A percentile compares a stretch with the other conserved stretches of the same genome.
Conservation (phyloP, 805 yeast species). For the Saturnispora mendoncae region DNA sequence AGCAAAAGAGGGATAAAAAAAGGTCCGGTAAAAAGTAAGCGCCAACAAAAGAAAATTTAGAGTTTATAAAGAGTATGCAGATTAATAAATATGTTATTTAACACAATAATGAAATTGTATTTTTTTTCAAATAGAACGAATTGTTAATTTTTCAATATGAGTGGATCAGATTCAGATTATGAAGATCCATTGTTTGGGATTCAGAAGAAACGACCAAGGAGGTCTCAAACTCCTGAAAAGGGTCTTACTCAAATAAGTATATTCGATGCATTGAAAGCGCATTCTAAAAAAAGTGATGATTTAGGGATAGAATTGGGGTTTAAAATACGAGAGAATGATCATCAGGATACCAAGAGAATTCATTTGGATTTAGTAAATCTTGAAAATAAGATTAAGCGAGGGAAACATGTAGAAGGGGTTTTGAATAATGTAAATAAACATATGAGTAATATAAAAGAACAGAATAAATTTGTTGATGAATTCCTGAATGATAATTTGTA, state of each 20-base stretch:
- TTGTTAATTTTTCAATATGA: too few relatives aligned
- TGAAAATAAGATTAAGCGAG: slow-evolving; percentile 1
- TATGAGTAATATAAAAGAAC: background rate
- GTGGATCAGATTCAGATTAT: slow-evolving; percentile 3
- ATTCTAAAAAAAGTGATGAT: background rate
- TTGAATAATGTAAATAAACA: background rate
- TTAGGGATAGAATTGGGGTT: slow-evolving; percentile 4
- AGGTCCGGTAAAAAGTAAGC: slow-evolving; percentile 13
- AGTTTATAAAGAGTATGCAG: background rate
- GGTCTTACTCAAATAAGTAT: background rate
- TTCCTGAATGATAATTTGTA: background rate
- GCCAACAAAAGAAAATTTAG: slow-evolving; percentile 2
- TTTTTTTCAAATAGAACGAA: background rate
- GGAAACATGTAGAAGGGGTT: background rate
- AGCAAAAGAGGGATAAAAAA: slow-evolving; percentile 18
- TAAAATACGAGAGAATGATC: background rate
- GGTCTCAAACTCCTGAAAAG: background rate
- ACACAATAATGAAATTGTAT: too few relatives aligned
- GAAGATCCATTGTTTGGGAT: slow-evolving; percentile 7
- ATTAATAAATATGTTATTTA: slow-evolving; percentile 4
- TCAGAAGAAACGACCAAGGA: background rate
- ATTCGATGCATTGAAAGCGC: slow-evolving; percentile 2
- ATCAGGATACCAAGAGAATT: background rate
- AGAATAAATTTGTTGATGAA: background rate
- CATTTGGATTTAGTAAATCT: background rate